Percentiles rank a stretch among this genome's conserved stretches.
Evolutionary conservation across 495 filamentous ascomycete genomes (phyloP).

Genomic region (Beverwykella pulmonaria): DNA sequence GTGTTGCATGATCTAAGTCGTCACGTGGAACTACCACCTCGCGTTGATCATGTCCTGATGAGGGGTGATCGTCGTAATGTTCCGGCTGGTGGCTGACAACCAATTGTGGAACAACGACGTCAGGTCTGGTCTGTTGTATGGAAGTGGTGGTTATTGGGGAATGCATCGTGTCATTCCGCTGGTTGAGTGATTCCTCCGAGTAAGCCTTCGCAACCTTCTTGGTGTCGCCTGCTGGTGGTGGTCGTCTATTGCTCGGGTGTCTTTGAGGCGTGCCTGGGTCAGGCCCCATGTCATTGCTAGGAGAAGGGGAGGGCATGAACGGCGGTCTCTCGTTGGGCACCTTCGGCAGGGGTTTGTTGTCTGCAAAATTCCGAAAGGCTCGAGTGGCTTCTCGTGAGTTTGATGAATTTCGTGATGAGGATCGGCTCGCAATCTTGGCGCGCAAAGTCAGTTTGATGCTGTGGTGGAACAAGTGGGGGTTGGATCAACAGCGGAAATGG

Average conservation of each 20-base stretch:
- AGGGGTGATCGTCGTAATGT: neutral
- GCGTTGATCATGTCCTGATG: neutral
- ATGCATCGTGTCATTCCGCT: neutral
- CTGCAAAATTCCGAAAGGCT: constrained; percentile 23
- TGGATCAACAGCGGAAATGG: constrained; percentile 10
- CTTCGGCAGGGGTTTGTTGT: constrained; percentile 38
- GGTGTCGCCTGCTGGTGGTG: neutral
- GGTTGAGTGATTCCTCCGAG: constrained; percentile 7
- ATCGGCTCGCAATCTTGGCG: constrained; percentile 37
- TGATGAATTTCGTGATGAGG: constrained; percentile 34
- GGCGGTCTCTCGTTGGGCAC: constrained; percentile 33
- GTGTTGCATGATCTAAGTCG: neutral
- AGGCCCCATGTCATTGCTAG: constrained; percentile 4
- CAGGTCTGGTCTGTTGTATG: neutral
- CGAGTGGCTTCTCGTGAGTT: constrained; percentile 33
- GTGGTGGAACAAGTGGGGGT: constrained; percentile 18
- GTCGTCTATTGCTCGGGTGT: constrained; percentile 6
- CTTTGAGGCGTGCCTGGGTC: neutral
- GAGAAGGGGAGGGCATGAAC: constrained; percentile 10
- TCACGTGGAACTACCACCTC: neutral
- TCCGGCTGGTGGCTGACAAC: neutral
- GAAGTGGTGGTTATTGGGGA: neutral
- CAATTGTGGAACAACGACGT: neutral
- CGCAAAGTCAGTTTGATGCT: constrained; percentile 14
- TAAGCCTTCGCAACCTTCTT: constrained; percentile 8